Evolutionary conservation across 2,329 filamentous ascomycete species (phyloP), one percentile per base, ranked within the genome.

Genomic region (Calonectria multiphialidica): DNA sequence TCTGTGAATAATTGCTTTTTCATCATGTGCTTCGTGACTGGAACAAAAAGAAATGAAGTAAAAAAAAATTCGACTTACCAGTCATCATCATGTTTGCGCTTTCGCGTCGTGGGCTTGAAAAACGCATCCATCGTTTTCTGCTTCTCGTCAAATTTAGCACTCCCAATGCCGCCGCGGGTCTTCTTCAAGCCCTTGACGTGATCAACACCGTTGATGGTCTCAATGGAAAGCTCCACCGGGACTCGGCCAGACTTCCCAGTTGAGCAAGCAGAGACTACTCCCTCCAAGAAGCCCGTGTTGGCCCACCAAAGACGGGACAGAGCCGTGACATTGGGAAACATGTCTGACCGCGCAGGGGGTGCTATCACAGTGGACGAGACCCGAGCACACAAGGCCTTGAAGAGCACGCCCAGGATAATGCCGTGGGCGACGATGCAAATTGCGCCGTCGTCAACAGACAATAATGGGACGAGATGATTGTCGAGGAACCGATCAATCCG

Each of bases 101-200:
- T 80, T 71, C 79, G 78, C 44, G 77, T 67, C 12, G 70, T 45
- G 2, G 75, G 75, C 47, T 92, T 92, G 83, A 98, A 96, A 85
- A 97, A 98, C 0, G 89, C 89, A 55, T 94, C 91, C 77, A 98
- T 89, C 21, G 90, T 95, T 79, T 89, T 92, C 82, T 98, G 96
- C 57, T 88, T 91, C 13, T 90, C 88, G 81, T 98, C 95, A 80
- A 94, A 92, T 68, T 89, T 88, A 45, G 93, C 89, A 77, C 93
- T 97, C 67, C 95, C 95, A 69, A 98, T 93, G 4, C 95, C 95
- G 35, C 95, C 94, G 28, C 93, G 87, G 10, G 95, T 96, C 82
- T 95, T 93, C 81, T 93, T 96, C 70, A 98, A 85, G 33, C 92
- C 91, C 53, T 86, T 84, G 2, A 98, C 88, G 83, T 98, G 96